These are phyloP conservation scores for Scortechinia acanthostroma DNA, from an alignment of 2,329 filamentous ascomycete genomes.

Conservation along the genomic window DNA sequence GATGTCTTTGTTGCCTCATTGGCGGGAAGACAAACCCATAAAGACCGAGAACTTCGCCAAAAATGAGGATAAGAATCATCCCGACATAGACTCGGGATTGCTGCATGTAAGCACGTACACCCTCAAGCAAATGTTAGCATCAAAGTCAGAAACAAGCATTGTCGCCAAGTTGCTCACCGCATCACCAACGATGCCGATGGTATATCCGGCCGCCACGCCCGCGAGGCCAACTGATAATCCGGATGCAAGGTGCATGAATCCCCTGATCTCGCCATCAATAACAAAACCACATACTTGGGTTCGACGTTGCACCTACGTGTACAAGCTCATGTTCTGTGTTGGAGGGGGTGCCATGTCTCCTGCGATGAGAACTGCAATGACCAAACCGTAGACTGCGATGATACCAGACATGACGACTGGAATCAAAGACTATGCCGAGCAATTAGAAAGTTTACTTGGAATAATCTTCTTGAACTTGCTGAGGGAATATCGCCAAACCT, in stretches of 20 bases:
- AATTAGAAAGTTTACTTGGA: neutral
- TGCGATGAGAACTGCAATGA: constrained; percentile 68
- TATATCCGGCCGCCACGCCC: constrained; percentile 67
- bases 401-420: constrained; percentile 73
- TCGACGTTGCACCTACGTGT: constrained; percentile 43
- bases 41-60: constrained; percentile 68
- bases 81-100: constrained; percentile 71
- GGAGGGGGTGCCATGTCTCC: constrained; percentile 59
- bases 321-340: constrained; percentile 51
- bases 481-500: constrained; percentile 32
- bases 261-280: too few species aligned
- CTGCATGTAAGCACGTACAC: constrained; percentile 68
- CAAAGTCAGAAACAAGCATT: neutral
- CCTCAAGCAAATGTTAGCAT: neutral
- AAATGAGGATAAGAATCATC: constrained; percentile 73
- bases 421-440: constrained; percentile 37
- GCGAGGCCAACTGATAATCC: constrained; percentile 67
- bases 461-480: neutral
- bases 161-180: constrained; percentile 25
- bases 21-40: constrained; percentile 67
- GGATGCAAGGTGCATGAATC: constrained; percentile 66
- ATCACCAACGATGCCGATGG: constrained; percentile 70
- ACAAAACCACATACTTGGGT: too few species aligned
- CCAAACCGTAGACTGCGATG: constrained; percentile 70
- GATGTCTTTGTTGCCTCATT: too few species aligned